These are phyloP conservation scores for Flaveria sonorensis DNA, from an alignment of 129 eudicot species.

Conservation along the genomic window DNA sequence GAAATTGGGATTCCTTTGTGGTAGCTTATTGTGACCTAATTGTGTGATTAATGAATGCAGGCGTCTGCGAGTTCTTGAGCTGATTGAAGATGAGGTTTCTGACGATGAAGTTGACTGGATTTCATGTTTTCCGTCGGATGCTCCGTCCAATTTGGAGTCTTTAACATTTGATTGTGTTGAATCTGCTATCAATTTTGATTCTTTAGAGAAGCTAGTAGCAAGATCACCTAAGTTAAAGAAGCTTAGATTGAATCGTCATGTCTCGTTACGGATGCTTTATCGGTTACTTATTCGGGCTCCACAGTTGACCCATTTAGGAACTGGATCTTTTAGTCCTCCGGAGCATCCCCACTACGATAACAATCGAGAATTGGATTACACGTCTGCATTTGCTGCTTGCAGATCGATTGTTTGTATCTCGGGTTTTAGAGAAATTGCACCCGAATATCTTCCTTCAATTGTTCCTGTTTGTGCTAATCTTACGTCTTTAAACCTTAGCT, in stretches of 20 bases:
- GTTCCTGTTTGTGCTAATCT: constrained; percentile 61
- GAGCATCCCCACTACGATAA: constrained; percentile 27
- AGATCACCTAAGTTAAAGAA: constrained; percentile 57
- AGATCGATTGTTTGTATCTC: constrained; percentile 59
- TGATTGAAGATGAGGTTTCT: constrained; percentile 53
- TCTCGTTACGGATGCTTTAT: constrained; percentile 44
- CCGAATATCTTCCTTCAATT: constrained; percentile 53
- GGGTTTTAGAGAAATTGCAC: constrained; percentile 55
- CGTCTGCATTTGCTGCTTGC: constrained; percentile 64
- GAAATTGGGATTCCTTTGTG: background rate
- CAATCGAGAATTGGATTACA: constrained; percentile 47
- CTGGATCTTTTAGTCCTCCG: constrained; percentile 52
- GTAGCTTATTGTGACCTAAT: background rate
- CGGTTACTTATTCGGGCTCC: constrained; percentile 60
- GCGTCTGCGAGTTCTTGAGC: constrained; percentile 60
- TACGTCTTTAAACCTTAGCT: constrained; percentile 62
- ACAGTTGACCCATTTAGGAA: constrained; percentile 64
- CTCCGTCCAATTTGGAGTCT: constrained; percentile 50
- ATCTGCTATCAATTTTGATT: constrained; percentile 45
- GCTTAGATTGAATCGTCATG: constrained; percentile 52
- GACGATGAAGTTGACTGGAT: constrained; percentile 72
- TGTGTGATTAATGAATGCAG: constrained; percentile 31
- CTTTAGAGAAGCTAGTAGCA: constrained; percentile 53
- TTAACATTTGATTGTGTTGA: constrained; percentile 63
- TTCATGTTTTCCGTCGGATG: constrained; percentile 57